A percentile compares a stretch with the other conserved stretches of the same genome.
phyloP scores from a whole-genome alignment of 2,329 filamentous ascomycete genomes.

The Plenodomus tracheiphilus region DNA sequence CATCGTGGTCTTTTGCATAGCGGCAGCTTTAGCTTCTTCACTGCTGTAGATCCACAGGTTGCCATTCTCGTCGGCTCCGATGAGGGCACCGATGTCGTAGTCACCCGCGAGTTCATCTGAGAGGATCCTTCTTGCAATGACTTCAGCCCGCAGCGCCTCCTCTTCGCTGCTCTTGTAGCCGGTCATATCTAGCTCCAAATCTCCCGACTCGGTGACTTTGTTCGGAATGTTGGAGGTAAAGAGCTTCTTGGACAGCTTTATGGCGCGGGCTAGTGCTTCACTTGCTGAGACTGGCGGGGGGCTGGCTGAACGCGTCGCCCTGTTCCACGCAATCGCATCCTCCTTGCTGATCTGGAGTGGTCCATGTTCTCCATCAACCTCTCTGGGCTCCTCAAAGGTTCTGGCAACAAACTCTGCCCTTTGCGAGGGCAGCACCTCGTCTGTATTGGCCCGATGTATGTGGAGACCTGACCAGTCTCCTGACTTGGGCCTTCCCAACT shows the following conservation, averaged over 20 bases:
- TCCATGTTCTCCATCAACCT: slow-evolving; percentile 19
- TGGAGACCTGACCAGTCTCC: slow-evolving; percentile 43
- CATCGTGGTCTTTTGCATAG: slow-evolving; percentile 65
- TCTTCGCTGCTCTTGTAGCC: slow-evolving; percentile 94
- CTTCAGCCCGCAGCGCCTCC: slow-evolving; percentile 86
- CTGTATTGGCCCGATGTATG: slow-evolving; percentile 54
- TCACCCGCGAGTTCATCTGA: slow-evolving; percentile 91
- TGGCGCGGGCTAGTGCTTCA: slow-evolving; percentile 82
- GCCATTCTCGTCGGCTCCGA: slow-evolving; percentile 91
- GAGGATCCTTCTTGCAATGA: slow-evolving; percentile 89
- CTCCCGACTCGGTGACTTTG: slow-evolving; percentile 87
- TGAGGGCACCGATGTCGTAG: slow-evolving; percentile 93
- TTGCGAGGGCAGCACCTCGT: slow-evolving; percentile 55
- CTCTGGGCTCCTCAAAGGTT: slow-evolving; percentile 24
- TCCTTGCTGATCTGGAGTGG: slow-evolving; percentile 40
- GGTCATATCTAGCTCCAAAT: slow-evolving; percentile 98
- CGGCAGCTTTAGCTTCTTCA: slow-evolving; percentile 90
- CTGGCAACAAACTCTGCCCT: slow-evolving; percentile 45
- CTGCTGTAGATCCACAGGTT: slow-evolving; percentile 99
- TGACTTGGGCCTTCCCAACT: slow-evolving; percentile 31
- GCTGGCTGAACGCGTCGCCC: slow-evolving; percentile 65
- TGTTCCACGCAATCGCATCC: slow-evolving; percentile 42
- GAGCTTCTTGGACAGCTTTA: slow-evolving; percentile 82
- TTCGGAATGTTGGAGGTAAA: slow-evolving; percentile 90
- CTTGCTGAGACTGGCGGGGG: slow-evolving; percentile 71